Conservation (phyloP, 345 rosid species). For the Moricandia arvensis region DNA sequence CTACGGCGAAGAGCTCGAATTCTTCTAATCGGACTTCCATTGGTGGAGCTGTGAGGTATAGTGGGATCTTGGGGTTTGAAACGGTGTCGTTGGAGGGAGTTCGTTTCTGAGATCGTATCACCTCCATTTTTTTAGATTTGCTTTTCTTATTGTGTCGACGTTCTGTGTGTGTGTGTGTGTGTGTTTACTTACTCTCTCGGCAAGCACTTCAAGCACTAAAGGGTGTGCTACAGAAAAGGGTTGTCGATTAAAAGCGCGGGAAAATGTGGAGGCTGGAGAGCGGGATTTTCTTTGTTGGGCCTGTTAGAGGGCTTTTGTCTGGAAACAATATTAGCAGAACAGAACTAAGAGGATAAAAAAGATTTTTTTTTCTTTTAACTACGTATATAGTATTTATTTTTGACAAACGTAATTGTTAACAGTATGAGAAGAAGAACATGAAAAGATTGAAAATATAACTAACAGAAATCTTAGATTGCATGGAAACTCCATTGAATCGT, state of each 20-base stretch:
- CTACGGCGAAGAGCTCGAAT: constrained; percentile 87
- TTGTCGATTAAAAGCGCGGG: constrained; percentile 31
- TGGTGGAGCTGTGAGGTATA: constrained; percentile 72
- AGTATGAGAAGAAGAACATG: no score
- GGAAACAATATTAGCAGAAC: not conserved
- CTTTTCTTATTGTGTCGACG: not conserved
- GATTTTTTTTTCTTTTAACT: no score
- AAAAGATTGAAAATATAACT: no score
- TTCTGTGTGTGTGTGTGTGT: not conserved
- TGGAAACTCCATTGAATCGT: no score
- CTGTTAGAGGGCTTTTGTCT: not conserved
- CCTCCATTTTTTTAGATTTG: constrained; percentile 51
- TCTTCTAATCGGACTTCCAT: constrained; percentile 89
- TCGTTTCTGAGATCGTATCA: constrained; percentile 39
- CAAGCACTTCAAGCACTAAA: constrained; percentile 26
- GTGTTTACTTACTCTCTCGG: not conserved
- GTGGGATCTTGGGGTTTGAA: constrained; percentile 50
- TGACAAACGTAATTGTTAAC: no score
- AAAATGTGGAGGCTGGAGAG: constrained; percentile 8
- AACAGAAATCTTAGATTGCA: no score
- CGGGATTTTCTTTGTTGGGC: constrained; percentile 19
- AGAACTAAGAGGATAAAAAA: no score
- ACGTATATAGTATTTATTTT: no score
- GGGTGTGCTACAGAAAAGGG: not conserved
- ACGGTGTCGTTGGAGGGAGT: constrained; percentile 25